These are phyloP conservation scores for Marasmius tenuissimus DNA, from an alignment of 1,284 basidiomycete species.

Conservation along the genomic window DNA sequence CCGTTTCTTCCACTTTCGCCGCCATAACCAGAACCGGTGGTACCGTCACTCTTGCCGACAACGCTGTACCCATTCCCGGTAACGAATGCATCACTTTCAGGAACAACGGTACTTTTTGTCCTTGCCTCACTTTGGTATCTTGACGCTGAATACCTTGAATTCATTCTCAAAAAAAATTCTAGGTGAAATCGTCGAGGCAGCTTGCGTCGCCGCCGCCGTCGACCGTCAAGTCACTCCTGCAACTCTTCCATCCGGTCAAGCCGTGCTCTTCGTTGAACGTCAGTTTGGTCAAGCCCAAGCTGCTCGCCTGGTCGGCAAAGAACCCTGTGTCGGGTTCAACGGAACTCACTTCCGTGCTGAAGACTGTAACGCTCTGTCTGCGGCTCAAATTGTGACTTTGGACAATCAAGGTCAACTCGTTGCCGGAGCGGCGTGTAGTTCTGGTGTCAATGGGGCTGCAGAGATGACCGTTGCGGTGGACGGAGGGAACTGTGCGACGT, in stretches of 20 bases:
- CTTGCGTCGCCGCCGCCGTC: neutral
- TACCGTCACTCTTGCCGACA: neutral
- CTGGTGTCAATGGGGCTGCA: no score
- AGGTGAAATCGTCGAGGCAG: neutral
- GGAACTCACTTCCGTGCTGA: conserved; percentile 1
- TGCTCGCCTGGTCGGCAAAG: neutral
- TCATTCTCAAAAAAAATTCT: no score
- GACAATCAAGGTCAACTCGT: neutral
- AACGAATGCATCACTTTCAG: neutral
- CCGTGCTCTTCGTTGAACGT: conserved; percentile 1
- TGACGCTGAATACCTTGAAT: no score
- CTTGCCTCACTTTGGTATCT: neutral
- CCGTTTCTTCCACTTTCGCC: neutral
- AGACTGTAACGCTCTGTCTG: neutral
- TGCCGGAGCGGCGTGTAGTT: no score
- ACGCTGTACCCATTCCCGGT: neutral
- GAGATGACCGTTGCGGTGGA: no score
- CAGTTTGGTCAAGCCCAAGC: neutral
- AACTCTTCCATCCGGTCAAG: neutral
- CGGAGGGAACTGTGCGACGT: no score
- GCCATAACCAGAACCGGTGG: neutral
- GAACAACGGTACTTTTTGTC: neutral
- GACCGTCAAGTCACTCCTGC: neutral
- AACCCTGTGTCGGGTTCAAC: neutral
- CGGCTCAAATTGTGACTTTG: neutral